A percentile compares a stretch with the other conserved stretches of the same genome.
Evolutionary conservation across 108 stramenopile species (phyloP).

Genomic region (Pseudonitzschia pungens): DNA sequence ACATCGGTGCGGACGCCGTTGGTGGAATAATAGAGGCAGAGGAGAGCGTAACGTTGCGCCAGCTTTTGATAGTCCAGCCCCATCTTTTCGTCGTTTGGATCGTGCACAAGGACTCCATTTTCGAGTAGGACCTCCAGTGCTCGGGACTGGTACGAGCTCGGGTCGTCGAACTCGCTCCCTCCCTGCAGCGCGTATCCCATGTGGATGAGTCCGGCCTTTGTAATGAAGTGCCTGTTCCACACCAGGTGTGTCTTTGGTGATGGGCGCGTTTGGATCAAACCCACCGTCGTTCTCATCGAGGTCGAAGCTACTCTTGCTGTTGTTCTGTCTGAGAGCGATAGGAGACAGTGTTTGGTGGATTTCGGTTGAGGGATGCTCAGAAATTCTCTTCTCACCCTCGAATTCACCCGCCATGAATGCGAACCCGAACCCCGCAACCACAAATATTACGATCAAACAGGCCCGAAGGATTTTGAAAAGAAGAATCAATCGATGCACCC

Average conservation of each 20-base stretch:
- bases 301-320: too few species aligned
- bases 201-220: background rate
- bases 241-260: background rate
- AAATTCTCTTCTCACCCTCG: too few species aligned
- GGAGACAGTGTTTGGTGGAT: too few species aligned
- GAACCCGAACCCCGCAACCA: too few species aligned
- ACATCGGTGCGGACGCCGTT: background rate
- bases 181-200: background rate
- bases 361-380: too few species aligned
- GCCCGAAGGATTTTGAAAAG: too few species aligned
- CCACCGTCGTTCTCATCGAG: too few species aligned
- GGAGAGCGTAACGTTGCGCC: background rate
- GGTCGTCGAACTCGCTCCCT: constrained; percentile 1
- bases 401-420: too few species aligned
- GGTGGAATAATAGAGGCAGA: constrained; percentile 1
- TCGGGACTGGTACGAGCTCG: background rate
- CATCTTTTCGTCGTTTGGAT: background rate
- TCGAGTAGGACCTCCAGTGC: constrained; percentile 2
- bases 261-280: too few species aligned
- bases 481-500: too few species aligned
- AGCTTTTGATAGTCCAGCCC: background rate
- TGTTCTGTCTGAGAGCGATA: too few species aligned
- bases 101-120: background rate
- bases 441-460: too few species aligned
- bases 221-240: background rate